Base-by-base conservation (phyloP, 108 stramenopile species). In the Fistulifera solaris region DNA sequence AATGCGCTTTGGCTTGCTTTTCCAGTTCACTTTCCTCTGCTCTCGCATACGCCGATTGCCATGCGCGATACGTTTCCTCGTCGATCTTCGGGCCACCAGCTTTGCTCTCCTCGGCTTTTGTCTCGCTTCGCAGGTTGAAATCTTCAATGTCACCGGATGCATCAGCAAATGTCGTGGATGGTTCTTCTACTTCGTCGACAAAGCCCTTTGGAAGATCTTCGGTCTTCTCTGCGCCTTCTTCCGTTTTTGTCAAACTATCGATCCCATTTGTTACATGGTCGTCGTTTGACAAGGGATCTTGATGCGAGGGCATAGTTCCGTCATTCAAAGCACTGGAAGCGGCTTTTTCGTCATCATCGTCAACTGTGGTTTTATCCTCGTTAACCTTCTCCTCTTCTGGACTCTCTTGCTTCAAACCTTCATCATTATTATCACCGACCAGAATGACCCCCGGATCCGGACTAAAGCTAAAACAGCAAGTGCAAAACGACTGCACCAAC, bases 11-110 rank as follows among this genome's bases (percentile, higher is more conserved):
- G 42, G 71, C 78, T 50, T 68, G 73, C 40, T 68, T 67, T 56
- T 89, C 75, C 38, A 67, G 68, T 16, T 78, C 80, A 59, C 66
- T 76, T 38, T 49, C 38, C 39, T 85, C 81, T 8, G 78, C 83
- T 47, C 77, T 66, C 45, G 68, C 66, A 39, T 89, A 74, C 0
- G 83, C 87, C 40, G 62, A 65, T 51, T 85, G 78, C 45, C 66
- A 89, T 21, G 68, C 72, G 18, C 58, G 67, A 51, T 70, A 89
- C 31, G 81, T 78, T 43, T 82, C 83, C 64, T 82, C 83, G 25
- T 51, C 50, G 4, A 27, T 27, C 22, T 51, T 27, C n/a, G 50
- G 22, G 6, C 22, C 50, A 5, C 6, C 22, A 26, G 6, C 44
- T 5, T 3, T 45, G 21, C 21, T 11, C 23, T 50, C 21, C 21